Evolutionary conservation across 257 asterid species (phyloP).

Genomic region (Marsdenia floribunda): DNA sequence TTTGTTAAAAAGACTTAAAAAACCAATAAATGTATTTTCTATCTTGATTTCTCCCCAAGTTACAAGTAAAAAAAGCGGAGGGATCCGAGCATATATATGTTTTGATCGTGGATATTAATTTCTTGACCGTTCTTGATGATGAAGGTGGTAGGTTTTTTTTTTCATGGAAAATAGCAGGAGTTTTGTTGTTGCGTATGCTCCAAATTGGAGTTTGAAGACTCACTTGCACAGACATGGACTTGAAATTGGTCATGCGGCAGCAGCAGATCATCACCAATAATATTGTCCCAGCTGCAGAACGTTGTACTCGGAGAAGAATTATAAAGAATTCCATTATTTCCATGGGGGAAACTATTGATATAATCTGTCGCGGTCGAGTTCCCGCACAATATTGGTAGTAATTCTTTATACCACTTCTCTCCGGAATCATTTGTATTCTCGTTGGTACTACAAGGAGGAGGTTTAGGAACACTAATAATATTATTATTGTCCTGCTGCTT

Average conservation of each 20-base stretch:
- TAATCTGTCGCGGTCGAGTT: not conserved
- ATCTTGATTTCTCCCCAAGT: too few species aligned
- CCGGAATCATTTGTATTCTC: too few species aligned
- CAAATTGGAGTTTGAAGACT: not conserved
- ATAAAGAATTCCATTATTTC: not conserved
- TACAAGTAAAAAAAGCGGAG: too few species aligned
- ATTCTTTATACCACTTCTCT: not conserved
- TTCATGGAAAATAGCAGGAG: not conserved
- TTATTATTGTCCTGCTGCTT: too few species aligned
- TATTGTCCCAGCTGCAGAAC: slow-evolving; percentile 8
- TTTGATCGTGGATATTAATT: not conserved
- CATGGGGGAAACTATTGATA: not conserved
- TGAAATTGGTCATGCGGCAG: slow-evolving; percentile 1
- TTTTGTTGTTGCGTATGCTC: not conserved
- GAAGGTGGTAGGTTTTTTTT: not conserved
- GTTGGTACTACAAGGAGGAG: too few species aligned
- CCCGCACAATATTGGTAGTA: not conserved
- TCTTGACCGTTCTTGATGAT: not conserved
- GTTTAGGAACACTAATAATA: too few species aligned
- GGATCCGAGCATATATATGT: not conserved
- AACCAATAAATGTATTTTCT: too few species aligned
- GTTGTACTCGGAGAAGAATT: not conserved
- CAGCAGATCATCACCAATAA: not conserved
- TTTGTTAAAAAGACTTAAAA: too few species aligned
- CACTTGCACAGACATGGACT: not conserved